Conservation (phyloP, 768 basidiomycete species). For the Tephrocybe sp. region DNA sequence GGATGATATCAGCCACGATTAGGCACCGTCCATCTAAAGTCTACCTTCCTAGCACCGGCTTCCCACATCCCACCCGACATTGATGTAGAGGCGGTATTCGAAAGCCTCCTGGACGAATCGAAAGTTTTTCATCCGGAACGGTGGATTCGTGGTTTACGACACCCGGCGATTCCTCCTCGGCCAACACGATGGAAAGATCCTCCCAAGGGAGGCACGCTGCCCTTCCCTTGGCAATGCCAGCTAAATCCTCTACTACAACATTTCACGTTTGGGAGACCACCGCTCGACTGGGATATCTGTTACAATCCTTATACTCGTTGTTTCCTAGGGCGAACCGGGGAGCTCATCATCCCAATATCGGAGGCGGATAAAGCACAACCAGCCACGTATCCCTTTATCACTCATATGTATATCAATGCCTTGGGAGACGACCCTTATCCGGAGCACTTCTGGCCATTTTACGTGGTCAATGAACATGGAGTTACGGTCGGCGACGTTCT, state of each 20-base stretch:
- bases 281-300: slow-evolving; percentile 50
- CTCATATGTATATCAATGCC: slow-evolving; percentile 51
- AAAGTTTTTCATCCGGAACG: slow-evolving; percentile 38
- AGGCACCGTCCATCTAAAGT: not conserved
- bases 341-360: slow-evolving; percentile 28
- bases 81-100: slow-evolving; percentile 32
- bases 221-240: slow-evolving; percentile 48
- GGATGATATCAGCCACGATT: not conserved
- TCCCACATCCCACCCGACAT: slow-evolving; percentile 19
- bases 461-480: slow-evolving; percentile 42
- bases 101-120: slow-evolving; percentile 27
- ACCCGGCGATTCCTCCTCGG: slow-evolving; percentile 48
- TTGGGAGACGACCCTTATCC: slow-evolving; percentile 51
- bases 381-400: slow-evolving; percentile 61
- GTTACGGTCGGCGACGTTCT: slow-evolving; percentile 53
- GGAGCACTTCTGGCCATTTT: slow-evolving; percentile 55
- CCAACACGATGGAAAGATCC: slow-evolving; percentile 46
- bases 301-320: slow-evolving; percentile 19
- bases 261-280: slow-evolving; percentile 34
- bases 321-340: slow-evolving; percentile 27
- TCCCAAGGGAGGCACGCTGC: slow-evolving; percentile 32
- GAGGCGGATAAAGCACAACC: slow-evolving; percentile 48
- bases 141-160: slow-evolving; percentile 47
- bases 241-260: slow-evolving; percentile 59
- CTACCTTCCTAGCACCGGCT: slow-evolving; percentile 18